Percentiles rank a stretch among this genome's conserved stretches.
phyloP scores from a whole-genome alignment of 2,329 filamentous ascomycete species.

The Alternaria alternata region DNA sequence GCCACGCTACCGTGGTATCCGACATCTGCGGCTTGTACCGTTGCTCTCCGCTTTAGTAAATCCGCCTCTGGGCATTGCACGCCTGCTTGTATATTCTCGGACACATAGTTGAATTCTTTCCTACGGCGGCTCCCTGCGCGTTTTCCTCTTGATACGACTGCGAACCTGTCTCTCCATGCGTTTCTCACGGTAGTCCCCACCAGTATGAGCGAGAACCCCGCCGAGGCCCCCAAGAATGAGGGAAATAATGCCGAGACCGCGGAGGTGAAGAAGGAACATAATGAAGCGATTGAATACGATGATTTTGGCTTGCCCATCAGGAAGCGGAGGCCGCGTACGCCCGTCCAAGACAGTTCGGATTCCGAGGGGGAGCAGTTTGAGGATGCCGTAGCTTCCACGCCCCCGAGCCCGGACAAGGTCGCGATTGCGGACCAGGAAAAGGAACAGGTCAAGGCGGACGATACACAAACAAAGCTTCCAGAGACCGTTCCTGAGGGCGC shows the following conservation, averaged over 20 bases:
- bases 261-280: slow-evolving; percentile 17
- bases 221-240: slow-evolving; percentile 39
- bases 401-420: slow-evolving; percentile 33
- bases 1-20: slow-evolving; percentile 13
- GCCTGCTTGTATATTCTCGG: slow-evolving; percentile 17
- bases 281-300: slow-evolving; percentile 62
- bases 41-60: slow-evolving; percentile 26
- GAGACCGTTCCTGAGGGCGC: slow-evolving; percentile 11
- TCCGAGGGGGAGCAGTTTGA: slow-evolving; percentile 38
- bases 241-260: slow-evolving; percentile 25
- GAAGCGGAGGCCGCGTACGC: slow-evolving; percentile 51
- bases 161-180: slow-evolving; percentile 19
- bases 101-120: slow-evolving; percentile 2
- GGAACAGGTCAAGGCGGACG: slow-evolving; percentile 17
- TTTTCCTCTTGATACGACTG: slow-evolving; percentile 2
- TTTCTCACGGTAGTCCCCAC: slow-evolving; percentile 26
- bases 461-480: slow-evolving; percentile 7
- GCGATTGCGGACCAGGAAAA: slow-evolving; percentile 36
- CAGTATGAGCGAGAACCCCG: slow-evolving; percentile 40
- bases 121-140: not conserved
- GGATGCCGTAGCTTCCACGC: slow-evolving; percentile 37
- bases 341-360: slow-evolving; percentile 38
- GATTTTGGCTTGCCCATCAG: slow-evolving; percentile 75
- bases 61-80: slow-evolving; percentile 20
- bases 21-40: slow-evolving; percentile 23